Evolutionary conservation across 495 filamentous ascomycete genomes (phyloP), one percentile per base, ranked within the genome.

Genomic region (Penicillium riverlandense): DNA sequence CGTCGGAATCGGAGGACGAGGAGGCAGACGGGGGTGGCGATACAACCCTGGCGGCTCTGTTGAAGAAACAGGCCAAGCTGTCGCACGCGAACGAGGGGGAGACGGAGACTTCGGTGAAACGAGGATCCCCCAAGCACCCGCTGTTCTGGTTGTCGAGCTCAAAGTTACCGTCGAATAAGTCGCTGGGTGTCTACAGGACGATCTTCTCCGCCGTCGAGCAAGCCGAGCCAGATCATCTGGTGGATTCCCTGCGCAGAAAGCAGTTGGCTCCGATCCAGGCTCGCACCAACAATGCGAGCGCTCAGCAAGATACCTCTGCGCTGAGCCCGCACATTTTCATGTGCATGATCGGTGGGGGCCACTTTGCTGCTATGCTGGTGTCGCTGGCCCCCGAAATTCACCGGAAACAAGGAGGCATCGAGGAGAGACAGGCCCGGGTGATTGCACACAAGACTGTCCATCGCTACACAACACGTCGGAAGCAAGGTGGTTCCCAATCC

Each of bases 371-470:
- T 14, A 96, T 97, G 90, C 71, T 97, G 29, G 83, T 97, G 13
- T 88, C 89, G 3, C 73, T 97, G 4, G 82, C 86, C 0, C 90
- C 94, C 0, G 88, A 86, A 49, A 66, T 80, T 34, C 79, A 78
- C 39, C 90, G 88, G 49, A 78, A 79, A 45, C 67, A 78, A 37
- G 69, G 78, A 27, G 88, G 88, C 2, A 69, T 80, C 2, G 72
- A 88, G 49, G 86, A 90, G 41, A 78, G 85, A 45, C 84, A 92
- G 55, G 86, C 90, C 7, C 79, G 80, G 2, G 86, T 98, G 4
- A 70, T 97, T 42, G 92, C 86, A 4, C 92, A 97, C 61, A 97
- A 98, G 65, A 95, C 94, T 0, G 97, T 97, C 65, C 92, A 98
- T 61, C 78, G 94, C 22, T 98, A 98, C 55, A 98, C 92, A 0